phyloP scores from a whole-genome alignment of 106 monocot genomes.

The Dioscorea zingiberensis region DNA sequence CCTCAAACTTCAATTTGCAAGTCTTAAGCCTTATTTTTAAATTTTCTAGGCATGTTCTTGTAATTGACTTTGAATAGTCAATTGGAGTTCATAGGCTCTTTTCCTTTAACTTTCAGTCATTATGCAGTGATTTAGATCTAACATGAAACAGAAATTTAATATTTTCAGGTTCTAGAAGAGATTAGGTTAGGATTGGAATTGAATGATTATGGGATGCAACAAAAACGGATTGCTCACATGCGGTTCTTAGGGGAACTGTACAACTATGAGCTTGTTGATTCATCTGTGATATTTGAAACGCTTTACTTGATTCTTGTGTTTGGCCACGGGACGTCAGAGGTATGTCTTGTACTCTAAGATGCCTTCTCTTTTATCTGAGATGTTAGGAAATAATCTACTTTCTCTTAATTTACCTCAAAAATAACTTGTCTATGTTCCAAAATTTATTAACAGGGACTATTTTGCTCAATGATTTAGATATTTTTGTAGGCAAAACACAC shows the following conservation, averaged over 20 bases:
- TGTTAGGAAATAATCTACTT: too few species aligned
- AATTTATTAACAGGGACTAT: too few species aligned
- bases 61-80: too few species aligned
- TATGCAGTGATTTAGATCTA: too few species aligned
- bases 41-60: too few species aligned
- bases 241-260: constrained; percentile 93
- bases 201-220: constrained; percentile 94
- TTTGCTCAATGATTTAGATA: too few species aligned
- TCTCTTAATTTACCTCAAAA: too few species aligned
- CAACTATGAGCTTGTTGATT: constrained; percentile 90
- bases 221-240: constrained; percentile 90
- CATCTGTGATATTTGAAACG: constrained; percentile 91
- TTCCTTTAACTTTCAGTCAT: too few species aligned
- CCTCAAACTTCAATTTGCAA: too few species aligned
- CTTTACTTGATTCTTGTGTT: constrained; percentile 74
- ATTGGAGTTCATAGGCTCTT: too few species aligned
- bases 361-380: not conserved
- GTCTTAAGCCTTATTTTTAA: too few species aligned
- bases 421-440: not conserved
- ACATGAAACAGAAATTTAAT: not conserved
- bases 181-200: constrained; percentile 84
- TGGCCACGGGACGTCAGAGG: constrained; percentile 85
- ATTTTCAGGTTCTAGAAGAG: constrained; percentile 84
- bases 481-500: too few species aligned
- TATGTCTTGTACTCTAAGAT: constrained; percentile 26